phyloP scores from a whole-genome alignment of 192 early-diverging fungal species.

The Umbelopsis isabellina region DNA sequence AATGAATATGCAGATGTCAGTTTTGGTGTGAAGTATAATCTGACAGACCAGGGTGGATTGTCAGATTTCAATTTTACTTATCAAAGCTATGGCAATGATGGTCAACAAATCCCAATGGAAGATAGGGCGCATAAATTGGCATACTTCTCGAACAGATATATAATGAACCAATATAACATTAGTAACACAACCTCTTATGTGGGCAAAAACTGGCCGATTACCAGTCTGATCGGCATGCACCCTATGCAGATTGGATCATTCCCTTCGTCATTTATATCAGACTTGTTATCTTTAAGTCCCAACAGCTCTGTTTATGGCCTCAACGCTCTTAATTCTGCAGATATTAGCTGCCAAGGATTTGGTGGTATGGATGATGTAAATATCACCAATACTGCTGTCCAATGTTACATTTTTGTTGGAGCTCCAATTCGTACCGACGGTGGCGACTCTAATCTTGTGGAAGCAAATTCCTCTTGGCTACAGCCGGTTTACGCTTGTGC shows the following conservation, averaged over 20 bases:
- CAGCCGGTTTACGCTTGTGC: slow-evolving; percentile 6
- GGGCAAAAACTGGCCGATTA: neutral
- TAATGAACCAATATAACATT: neutral
- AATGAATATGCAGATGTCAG: no score
- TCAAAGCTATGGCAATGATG: neutral
- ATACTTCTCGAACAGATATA: neutral
- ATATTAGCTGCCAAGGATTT: slow-evolving; percentile 1
- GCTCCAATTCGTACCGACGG: neutral
- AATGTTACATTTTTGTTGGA: neutral
- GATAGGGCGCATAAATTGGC: neutral
- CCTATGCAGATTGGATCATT: neutral
- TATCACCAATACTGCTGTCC: slow-evolving; percentile 9
- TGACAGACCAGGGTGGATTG: slow-evolving; percentile 2
- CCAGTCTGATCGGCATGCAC: no score
- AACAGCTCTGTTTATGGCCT: no score
- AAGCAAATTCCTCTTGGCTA: slow-evolving; percentile 2
- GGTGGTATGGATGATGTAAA: neutral
- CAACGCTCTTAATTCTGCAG: no score
- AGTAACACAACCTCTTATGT: neutral
- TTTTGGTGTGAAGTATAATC: no score
- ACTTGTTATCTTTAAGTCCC: no score
- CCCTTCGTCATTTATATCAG: neutral
- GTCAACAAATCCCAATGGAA: neutral
- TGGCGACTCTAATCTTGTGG: neutral
- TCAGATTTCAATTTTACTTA: neutral